Base-by-base conservation (phyloP, 2,329 filamentous ascomycete species). In the Chlorencoelia australis region DNA sequence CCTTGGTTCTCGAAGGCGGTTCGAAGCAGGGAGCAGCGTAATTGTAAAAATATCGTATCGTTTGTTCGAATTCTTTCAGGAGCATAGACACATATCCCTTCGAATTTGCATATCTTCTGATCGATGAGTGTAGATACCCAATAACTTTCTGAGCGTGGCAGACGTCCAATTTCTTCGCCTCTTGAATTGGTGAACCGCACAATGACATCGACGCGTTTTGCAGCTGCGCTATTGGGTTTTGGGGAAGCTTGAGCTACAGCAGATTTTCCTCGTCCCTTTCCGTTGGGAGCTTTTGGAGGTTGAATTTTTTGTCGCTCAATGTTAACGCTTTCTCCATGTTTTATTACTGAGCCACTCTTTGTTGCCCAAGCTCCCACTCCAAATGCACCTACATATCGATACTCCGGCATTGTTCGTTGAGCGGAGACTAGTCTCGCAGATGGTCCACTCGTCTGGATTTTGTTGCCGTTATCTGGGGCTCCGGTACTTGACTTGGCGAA, bases 71-170 rank as follows among this genome's bases (percentile, higher is more conserved):
- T 61, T 30, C 75, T 69, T 38, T 96, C 89, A 0, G 88, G 88
- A 0, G 84, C 84, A 58, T 83, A 96, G 2, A 98, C 86, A 52
- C 87, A 94, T 9, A 73, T 76, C 5, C 83, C 91, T 48, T 94
- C 83, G 43, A 98, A 94, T 15, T 65, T 73, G 64, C 88, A 95
- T 3, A 95, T 71, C 20, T 82, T 80, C 56, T 96, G 87, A 53
- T 98, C 91, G 34, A 96, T 76, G 48, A 98, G 62, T 0, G 87
- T 80, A 3, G 91, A 94, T 5, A 96, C 83, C 88, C 91, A 98
- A 41, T 78, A 75, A 4, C 91, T 87, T 4, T 77, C 79, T 21
- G 96, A 88, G 50, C 88, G 89, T 18, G 87, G 79, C 24, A 98
- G 60, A 41, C 91, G 73, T 4, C 91, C 91, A 31, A 98, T 72